Evolutionary conservation across 352 stramenopile species (phyloP), one percentile per base, ranked within the genome.

Genomic region (Phytophthora cryptogea): DNA sequence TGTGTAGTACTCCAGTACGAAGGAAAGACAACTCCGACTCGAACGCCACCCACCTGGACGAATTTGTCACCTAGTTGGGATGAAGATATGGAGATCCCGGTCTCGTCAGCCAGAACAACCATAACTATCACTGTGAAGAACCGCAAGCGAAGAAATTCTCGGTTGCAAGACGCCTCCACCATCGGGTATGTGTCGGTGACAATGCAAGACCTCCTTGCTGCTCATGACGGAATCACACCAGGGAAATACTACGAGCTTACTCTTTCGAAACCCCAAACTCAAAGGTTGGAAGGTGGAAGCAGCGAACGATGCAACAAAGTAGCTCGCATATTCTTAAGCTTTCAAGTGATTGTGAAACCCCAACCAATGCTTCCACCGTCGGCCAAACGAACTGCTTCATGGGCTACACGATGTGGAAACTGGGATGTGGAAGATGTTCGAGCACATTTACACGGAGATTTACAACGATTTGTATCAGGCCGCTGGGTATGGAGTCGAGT

Each of bases 401-500:
- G 58, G 56, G 55, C 60, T 2, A 77, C 60, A 14, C 59, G 53
- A 41, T 59, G 27, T 23, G 78, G 74, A 4, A 83, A 80, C 17
- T 90, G 76, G 78, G 54, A 78, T 31, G 16, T 90, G 1, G 30
- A 52, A 8, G 66, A 86, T 6, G 44, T 88, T 16, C 63, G 64
- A 26, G 31, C 35, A 4, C 50, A 85, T 42, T 59, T 88, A 7
- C 70, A 84, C 20, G 78, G 80, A 8, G 78, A 90, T 43, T 58
- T 90, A 5, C 67, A 70, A 48, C 55, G 57, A 0, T 88, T 88
- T 64, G 72, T 82, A 8, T 36, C 45, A 5, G 72, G 40, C 6
- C 60, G 60, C 14, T 90, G 80, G 80, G 61, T 90, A 31, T 90
- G 80, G 80, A 84, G 80, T n/a, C 69, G 61, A 46, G 75, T 86